A percentile compares a stretch with the other conserved stretches of the same genome.
phyloP scores from a whole-genome alignment of 78 protist genomes.

The Dictyostelium intermedium region DNA sequence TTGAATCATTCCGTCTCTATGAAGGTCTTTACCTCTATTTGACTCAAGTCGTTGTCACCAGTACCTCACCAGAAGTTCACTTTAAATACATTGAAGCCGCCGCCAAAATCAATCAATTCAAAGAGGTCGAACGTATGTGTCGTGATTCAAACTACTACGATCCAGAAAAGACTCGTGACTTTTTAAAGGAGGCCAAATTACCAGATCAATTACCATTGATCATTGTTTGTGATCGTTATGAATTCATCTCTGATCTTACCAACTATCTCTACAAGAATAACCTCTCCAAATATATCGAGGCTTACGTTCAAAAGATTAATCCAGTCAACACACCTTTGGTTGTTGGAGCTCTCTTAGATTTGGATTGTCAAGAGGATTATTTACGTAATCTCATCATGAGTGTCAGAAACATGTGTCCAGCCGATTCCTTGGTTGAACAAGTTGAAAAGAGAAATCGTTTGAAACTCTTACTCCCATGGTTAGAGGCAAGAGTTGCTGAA shows the following conservation, averaged over 20 bases:
- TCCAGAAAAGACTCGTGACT: conserved; percentile 95
- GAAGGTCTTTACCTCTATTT: conserved; percentile 92
- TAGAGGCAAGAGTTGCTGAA: conserved; percentile 95
- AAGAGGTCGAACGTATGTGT: conserved; percentile 98
- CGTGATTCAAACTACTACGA: conserved; percentile 95
- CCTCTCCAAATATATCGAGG: conserved; percentile 94
- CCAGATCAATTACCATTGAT: conserved; percentile 98
- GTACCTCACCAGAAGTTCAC: conserved; percentile 95
- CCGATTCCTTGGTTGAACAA: conserved; percentile 95
- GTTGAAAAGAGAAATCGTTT: conserved; percentile 98
- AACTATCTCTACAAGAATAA: conserved; percentile 92
- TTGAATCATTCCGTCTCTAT: conserved; percentile 92
- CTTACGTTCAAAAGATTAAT: conserved; percentile 95
- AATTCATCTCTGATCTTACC: conserved; percentile 97
- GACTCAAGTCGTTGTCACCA: conserved; percentile 82
- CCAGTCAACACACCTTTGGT: conserved; percentile 95
- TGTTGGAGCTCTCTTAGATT: conserved; percentile 98
- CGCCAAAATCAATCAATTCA: conserved; percentile 90
- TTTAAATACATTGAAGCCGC: conserved; percentile 99
- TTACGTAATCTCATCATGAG: conserved; percentile 86
- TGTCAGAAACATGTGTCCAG: conserved; percentile 92
- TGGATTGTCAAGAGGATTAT: conserved; percentile 96
- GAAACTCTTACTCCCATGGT: conserved; percentile 96
- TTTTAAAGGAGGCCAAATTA: conserved; percentile 96
- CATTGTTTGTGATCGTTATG: conserved; percentile 98